Evolutionary conservation across 805 yeast species (phyloP).

Genomic region (Candida easanensis): DNA sequence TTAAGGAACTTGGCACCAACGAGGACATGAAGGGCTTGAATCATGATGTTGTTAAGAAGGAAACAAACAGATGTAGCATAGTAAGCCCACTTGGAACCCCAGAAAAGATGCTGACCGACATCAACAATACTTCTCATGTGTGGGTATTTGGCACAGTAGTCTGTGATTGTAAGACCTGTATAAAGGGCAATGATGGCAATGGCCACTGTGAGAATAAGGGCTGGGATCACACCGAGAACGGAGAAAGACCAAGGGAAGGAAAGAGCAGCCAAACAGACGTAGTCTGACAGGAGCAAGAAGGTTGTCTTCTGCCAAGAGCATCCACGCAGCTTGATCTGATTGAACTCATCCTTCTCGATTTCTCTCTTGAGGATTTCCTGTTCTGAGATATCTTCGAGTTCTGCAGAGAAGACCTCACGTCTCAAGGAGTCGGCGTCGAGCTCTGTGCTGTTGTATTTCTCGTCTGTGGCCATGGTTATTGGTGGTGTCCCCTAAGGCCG

Average conservation of each 20-base stretch:
- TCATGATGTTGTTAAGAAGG: conserved; percentile 49
- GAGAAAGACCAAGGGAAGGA: conserved; percentile 64
- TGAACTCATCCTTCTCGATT: conserved; percentile 22
- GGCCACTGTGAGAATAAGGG: conserved; percentile 48
- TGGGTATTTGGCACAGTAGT: conserved; percentile 51
- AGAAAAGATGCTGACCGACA: conserved; percentile 52
- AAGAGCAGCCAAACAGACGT: conserved; percentile 58
- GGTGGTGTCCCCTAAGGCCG: neutral
- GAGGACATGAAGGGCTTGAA: conserved; percentile 55
- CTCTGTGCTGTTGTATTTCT: neutral
- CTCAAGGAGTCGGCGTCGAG: neutral
- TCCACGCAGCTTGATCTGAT: conserved; percentile 43
- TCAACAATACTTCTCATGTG: conserved; percentile 50
- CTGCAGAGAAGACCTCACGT: neutral
- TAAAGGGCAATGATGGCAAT: conserved; percentile 48
- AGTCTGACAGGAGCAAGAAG: conserved; percentile 53
- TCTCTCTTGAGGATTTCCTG: conserved; percentile 20
- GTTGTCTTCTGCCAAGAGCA: conserved; percentile 60
- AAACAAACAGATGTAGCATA: conserved; percentile 53
- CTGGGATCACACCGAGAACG: conserved; percentile 55
- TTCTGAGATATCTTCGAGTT: neutral
- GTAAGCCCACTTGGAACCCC: conserved; percentile 49
- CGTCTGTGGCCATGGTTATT: neutral
- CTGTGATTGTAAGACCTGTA: conserved; percentile 50
- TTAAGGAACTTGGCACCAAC: conserved; percentile 56